Conservation (phyloP, 257 asterid species). For the Plantago ovata region DNA sequence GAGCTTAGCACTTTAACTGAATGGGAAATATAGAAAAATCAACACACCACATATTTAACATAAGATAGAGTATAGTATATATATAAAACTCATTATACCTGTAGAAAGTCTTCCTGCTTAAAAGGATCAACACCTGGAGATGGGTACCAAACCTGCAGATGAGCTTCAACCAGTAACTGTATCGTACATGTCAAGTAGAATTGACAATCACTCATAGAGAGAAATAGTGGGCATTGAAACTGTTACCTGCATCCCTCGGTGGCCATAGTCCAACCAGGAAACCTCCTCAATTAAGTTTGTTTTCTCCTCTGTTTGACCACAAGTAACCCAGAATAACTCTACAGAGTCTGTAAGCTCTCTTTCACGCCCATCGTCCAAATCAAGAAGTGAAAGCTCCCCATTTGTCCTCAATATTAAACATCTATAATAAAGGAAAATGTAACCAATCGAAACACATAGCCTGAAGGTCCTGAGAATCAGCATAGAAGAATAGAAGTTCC, state of each 20-base stretch:
- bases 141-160: constrained; percentile 97
- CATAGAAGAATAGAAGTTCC: constrained; percentile 12
- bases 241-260: constrained; percentile 98
- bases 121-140: constrained; percentile 87
- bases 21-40: constrained; percentile 10
- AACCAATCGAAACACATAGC: constrained; percentile 23
- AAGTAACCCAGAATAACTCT: constrained; percentile 97
- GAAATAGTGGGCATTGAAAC: constrained; percentile 24
- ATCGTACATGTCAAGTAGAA: constrained; percentile 35
- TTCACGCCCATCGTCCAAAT: constrained; percentile 97
- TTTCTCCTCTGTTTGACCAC: constrained; percentile 93
- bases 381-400: constrained; percentile 98
- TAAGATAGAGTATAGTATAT: constrained; percentile 4
- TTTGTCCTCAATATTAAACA: constrained; percentile 86
- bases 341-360: constrained; percentile 94
- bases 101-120: constrained; percentile 98
- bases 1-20: constrained; percentile 20
- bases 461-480: constrained; percentile 17
- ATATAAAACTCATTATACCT: constrained; percentile 40
- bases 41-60: not conserved
- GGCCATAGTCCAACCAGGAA: constrained; percentile 98
- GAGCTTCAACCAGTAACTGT: constrained; percentile 40
- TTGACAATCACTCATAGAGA: constrained; percentile 3
- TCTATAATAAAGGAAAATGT: constrained; percentile 33
- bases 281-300: constrained; percentile 96